Percentiles rank a stretch among this genome's conserved stretches.
Evolutionary conservation across 345 rosid species (phyloP).

Genomic region (Carallia pectinifolia): DNA sequence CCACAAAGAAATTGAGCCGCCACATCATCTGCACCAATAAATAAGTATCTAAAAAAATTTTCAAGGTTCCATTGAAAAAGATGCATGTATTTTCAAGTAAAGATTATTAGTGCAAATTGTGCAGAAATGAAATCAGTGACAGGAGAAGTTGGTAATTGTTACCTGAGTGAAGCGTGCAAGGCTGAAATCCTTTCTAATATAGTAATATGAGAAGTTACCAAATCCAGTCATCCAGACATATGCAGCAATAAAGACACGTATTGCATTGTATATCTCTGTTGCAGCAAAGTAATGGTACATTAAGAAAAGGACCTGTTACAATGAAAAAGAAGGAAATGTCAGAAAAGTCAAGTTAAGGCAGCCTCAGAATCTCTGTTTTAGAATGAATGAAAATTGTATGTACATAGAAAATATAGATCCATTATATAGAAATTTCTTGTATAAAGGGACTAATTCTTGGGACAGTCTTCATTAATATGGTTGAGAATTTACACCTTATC

Average conservation of each 20-base stretch:
- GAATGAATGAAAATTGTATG: neutral
- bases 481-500: neutral
- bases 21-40: conserved; percentile 92
- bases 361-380: neutral
- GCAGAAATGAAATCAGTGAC: conserved; percentile 1
- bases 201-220: conserved; percentile 95
- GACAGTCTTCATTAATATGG: neutral
- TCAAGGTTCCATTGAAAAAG: neutral
- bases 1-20: conserved; percentile 94
- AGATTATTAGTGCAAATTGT: neutral
- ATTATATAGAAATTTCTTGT: neutral
- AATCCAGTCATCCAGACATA: conserved; percentile 99
- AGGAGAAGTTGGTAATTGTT: conserved; percentile 4
- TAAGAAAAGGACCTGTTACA: conserved; percentile 79
- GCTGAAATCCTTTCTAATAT: conserved; percentile 92
- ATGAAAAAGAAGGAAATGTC: neutral
- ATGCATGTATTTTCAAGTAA: too few relatives aligned
- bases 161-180: conserved; percentile 92
- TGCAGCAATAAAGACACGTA: conserved; percentile 93
- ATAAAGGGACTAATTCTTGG: neutral
- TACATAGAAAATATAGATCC: conserved; percentile 2
- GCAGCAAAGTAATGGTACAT: conserved; percentile 99
- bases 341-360: conserved; percentile 3
- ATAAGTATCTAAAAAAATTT: conserved; percentile 20
- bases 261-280: conserved; percentile 84